These are phyloP conservation scores for Esteya vermicola DNA, from an alignment of 2,329 filamentous ascomycete genomes.

Conservation along the genomic window DNA sequence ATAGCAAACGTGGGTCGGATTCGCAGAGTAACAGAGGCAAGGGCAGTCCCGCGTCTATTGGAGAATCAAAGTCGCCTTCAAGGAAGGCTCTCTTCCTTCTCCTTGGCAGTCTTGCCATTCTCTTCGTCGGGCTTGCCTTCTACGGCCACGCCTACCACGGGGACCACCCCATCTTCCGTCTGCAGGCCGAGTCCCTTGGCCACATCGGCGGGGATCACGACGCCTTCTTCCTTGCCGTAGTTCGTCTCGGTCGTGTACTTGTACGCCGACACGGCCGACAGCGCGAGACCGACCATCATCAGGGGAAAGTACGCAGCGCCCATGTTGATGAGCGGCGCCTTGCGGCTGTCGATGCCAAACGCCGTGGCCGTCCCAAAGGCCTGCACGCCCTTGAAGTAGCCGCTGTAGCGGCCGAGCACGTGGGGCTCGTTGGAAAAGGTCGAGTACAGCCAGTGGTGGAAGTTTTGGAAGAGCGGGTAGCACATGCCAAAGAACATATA, in stretches of 20 bases:
- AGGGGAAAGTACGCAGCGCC: not conserved
- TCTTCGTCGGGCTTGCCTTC: too few species aligned
- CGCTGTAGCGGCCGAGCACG: constrained; percentile 1
- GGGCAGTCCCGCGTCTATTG: too few species aligned
- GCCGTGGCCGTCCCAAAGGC: not conserved
- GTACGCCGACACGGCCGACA: not conserved
- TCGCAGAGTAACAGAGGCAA: too few species aligned
- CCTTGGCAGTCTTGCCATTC: too few species aligned
- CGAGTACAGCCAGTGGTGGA: constrained; percentile 2
- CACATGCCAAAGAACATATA: constrained; percentile 2
- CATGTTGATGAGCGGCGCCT: not conserved
- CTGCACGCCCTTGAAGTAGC: constrained; percentile 1
- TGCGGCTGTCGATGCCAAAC: not conserved
- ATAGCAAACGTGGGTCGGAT: too few species aligned
- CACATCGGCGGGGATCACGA: not conserved
- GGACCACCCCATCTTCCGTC: not conserved
- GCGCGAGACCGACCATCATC: not conserved
- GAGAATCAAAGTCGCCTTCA: too few species aligned
- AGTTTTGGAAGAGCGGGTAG: constrained; percentile 1
- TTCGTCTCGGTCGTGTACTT: not conserved
- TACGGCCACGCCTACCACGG: too few species aligned
- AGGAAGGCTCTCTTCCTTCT: too few species aligned
- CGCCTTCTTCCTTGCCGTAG: constrained; percentile 1
- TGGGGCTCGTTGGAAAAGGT: constrained; percentile 1
- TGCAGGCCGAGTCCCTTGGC: not conserved